Conservation (phyloP, 2,329 filamentous ascomycete genomes). For the Aspergillus arachidicola region DNA sequence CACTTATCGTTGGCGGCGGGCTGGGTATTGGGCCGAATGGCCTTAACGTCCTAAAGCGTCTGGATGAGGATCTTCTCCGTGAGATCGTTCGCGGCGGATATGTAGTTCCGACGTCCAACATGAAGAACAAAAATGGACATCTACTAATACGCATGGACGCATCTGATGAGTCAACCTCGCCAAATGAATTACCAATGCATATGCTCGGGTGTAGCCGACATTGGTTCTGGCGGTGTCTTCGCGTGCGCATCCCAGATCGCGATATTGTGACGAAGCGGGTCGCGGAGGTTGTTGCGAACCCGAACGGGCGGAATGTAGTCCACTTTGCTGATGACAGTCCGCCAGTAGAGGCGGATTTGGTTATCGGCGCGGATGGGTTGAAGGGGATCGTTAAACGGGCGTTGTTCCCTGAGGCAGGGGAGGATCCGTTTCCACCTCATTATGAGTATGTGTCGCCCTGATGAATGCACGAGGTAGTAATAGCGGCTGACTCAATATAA, state of each 20-base stretch:
- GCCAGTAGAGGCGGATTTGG: slow-evolving; percentile 41
- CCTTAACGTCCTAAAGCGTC: slow-evolving; percentile 39
- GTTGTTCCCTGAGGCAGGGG: slow-evolving; percentile 37
- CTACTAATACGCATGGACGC: slow-evolving; percentile 31
- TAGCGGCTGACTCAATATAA: neutral
- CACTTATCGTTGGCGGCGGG: slow-evolving; percentile 41
- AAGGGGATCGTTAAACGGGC: slow-evolving; percentile 39
- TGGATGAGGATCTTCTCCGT: slow-evolving; percentile 38
- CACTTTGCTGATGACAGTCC: slow-evolving; percentile 38
- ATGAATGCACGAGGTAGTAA: neutral
- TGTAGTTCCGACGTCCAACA: slow-evolving; percentile 31
- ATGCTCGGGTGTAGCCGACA: slow-evolving; percentile 43
- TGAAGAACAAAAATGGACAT: slow-evolving; percentile 40
- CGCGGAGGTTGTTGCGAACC: slow-evolving; percentile 26
- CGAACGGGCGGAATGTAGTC: slow-evolving; percentile 30
- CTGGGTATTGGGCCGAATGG: slow-evolving; percentile 45
- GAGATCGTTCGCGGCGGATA: slow-evolving; percentile 40
- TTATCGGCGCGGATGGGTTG: slow-evolving; percentile 49
- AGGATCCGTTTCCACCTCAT: slow-evolving; percentile 40
- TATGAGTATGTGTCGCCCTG: slow-evolving; percentile 39
- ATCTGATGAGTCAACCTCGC: slow-evolving; percentile 3
- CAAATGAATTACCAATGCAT: slow-evolving; percentile 25
- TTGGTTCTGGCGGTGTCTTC: slow-evolving; percentile 41
- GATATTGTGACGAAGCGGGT: slow-evolving; percentile 39
- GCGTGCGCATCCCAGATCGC: slow-evolving; percentile 36